Evolutionary conservation across 805 yeast species (phyloP), one percentile per base, ranked within the genome.

Genomic region (Saccharomycopsis schoenii): DNA sequence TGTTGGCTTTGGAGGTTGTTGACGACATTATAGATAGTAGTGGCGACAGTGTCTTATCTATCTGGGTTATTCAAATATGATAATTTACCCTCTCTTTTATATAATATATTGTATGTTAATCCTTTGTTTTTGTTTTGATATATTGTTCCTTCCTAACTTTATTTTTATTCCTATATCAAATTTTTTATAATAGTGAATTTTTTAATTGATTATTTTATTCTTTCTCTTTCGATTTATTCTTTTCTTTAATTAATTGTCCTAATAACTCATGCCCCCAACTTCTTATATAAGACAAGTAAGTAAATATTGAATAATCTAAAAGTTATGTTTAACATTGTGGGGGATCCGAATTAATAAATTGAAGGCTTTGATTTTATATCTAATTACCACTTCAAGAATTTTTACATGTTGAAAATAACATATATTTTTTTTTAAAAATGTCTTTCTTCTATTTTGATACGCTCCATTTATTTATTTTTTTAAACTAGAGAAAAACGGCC

Each of bases 1-100:
- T 72, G 36, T 83, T 92, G 70, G 97, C 96, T 1, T 80, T 86
- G 61, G 97, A 89, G 65, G 80, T 82, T 83, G 70, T 82, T 50
- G 75, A 72, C 55, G 84, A 82, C 62, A 72, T 76, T 56, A 58
- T 59, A 11, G 65, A 63, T 55, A 58, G 57, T 52, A 61, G 57
- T 24, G 76, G 79, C 54, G 84, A 80, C 58, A 80, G 78, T 61
- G 77, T 77, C 12, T 66, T 77, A 55, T 74, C 76, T 57, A 75
- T 77, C 9, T 73, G 76, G 76, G 80, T 76, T 59, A 67, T 71
- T 39, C 73, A 64, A 66, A 54, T 57, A 34, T 51, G 29, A 39
- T 51, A 15, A 11, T 21, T 24, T 10, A 21, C 34, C 15, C 21
- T 25, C 52, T 47, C 34, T 47, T 47, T 47, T 47, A 47, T 21